Evolutionary conservation across 139 green algal genomes (phyloP), one percentile per base, ranked within the genome.

Genomic region (Eudorina sp.): DNA sequence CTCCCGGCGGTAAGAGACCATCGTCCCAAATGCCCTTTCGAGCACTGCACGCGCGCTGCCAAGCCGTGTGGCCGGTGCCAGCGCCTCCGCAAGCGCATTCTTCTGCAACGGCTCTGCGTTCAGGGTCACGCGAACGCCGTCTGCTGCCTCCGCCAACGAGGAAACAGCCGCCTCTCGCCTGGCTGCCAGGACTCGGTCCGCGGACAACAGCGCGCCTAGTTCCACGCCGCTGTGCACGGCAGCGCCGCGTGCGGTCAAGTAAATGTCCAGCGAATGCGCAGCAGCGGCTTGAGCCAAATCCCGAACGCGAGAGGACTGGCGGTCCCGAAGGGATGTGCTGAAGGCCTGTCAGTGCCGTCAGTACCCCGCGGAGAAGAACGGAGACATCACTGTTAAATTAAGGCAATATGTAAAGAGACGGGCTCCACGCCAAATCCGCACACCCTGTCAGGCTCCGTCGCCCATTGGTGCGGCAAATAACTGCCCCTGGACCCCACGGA

Each of bases 131-230:
- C 48, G 41, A 4, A 85, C 38, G 31, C 23, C 25, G 46, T 8
- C 16, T 27, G 46, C 14, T 7, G 55, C 80, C 14, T 48, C 19
- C 80, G 34, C 6, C 60, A 86, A 60, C 5, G 53, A 41, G 9
- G 29, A 29, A 27, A 11, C 45, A 16, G 23, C 43, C n/a, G 9
- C 7, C 4, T 45, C 31, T 43, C 81, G 62, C 41, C 62, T 41
- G 18, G 62, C 41, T n/a, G n/a, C 45, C n/a, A 87, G n/a, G 23
- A 23, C 11, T 0, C 34, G 23, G 60, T 87, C 81, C 34, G 81
- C 81, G 14, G 60, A 41, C 64, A 78, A 6, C n/a, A 87, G 81
- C 81, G 48, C 34, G 19, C 6, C 6, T 64, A 87, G 81, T 9
- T 36, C 45, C 45, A 66, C 18, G 2, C 81, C 81, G 29, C 9